These are phyloP conservation scores for Penicillium parvum DNA, from an alignment of 495 filamentous ascomycete genomes.

Conservation along the genomic window DNA sequence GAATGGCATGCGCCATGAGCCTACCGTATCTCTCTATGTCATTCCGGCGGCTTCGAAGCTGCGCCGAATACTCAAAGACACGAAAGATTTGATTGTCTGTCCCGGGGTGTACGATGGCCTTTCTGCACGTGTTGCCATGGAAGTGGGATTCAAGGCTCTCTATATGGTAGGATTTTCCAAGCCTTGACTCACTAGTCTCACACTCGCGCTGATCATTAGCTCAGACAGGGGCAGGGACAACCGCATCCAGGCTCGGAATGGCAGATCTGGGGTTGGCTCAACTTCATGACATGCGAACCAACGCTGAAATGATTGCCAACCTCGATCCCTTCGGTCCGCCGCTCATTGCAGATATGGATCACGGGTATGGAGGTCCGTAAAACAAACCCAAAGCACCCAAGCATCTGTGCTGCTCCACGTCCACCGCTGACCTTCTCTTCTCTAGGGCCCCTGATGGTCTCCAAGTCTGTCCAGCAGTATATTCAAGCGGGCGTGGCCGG, in stretches of 20 bases:
- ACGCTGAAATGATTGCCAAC: slow-evolving; percentile 63
- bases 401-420: neutral
- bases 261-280: slow-evolving; percentile 63
- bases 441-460: slow-evolving; percentile 56
- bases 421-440: neutral
- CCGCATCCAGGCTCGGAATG: slow-evolving; percentile 57
- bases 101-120: slow-evolving; percentile 70
- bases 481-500: slow-evolving; percentile 64
- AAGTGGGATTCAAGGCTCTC: slow-evolving; percentile 55
- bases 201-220: slow-evolving; percentile 5
- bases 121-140: slow-evolving; percentile 59
- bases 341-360: slow-evolving; percentile 70
- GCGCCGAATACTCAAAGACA: slow-evolving; percentile 39
- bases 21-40: slow-evolving; percentile 28
- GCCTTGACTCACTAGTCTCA: neutral
- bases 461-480: slow-evolving; percentile 60
- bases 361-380: slow-evolving; percentile 54
- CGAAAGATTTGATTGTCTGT: slow-evolving; percentile 46
- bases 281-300: slow-evolving; percentile 60
- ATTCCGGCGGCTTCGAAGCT: slow-evolving; percentile 44
- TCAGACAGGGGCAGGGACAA: slow-evolving; percentile 66
- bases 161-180: slow-evolving; percentile 55
- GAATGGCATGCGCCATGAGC: slow-evolving; percentile 29
- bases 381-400: neutral
- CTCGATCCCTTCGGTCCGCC: slow-evolving; percentile 54